Evolutionary conservation across 2,329 filamentous ascomycete genomes (phyloP).

Genomic region (Ceratocystis ficicola): DNA sequence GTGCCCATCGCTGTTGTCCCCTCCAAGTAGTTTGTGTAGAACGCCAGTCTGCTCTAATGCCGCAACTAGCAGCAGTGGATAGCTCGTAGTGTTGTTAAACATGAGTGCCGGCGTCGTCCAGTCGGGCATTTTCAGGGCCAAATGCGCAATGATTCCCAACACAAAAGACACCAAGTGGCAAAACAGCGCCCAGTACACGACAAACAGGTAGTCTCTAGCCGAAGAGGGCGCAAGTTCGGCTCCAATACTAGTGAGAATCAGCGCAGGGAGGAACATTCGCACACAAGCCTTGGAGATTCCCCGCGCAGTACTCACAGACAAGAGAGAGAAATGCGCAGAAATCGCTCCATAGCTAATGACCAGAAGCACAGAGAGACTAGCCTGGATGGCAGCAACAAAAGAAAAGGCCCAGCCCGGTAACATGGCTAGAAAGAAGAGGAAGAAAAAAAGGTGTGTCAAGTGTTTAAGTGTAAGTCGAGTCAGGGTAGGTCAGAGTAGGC

Average conservation of each 20-base stretch:
- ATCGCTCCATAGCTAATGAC: conserved; percentile 36
- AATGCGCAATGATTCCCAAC: conserved; percentile 31
- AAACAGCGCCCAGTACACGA: conserved; percentile 24
- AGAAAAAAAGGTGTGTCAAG: neutral
- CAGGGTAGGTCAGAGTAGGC: neutral
- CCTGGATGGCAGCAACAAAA: conserved; percentile 37
- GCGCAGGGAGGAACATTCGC: conserved; percentile 36
- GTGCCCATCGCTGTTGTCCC: conserved; percentile 29
- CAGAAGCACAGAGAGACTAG: conserved; percentile 37
- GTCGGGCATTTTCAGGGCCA: conserved; percentile 33
- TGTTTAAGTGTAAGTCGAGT: neutral
- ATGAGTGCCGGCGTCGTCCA: conserved; percentile 37
- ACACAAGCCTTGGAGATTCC: conserved; percentile 38
- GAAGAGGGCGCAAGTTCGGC: conserved; percentile 29
- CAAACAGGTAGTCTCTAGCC: conserved; percentile 29
- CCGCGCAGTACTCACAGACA: conserved; percentile 30
- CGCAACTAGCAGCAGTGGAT: conserved; percentile 36
- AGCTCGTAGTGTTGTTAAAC: conserved; percentile 40
- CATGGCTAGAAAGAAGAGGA: neutral
- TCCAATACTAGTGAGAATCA: conserved; percentile 37
- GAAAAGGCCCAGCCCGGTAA: conserved; percentile 22
- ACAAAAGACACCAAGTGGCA: conserved; percentile 33
- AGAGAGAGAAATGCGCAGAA: conserved; percentile 32
- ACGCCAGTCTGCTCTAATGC: conserved; percentile 42
- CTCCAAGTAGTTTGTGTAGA: conserved; percentile 36